Percentiles rank a stretch among this genome's conserved stretches.
Evolutionary conservation across 352 stramenopile genomes (phyloP).

Genomic region (Hyaloperonospora arabidopsidis): DNA sequence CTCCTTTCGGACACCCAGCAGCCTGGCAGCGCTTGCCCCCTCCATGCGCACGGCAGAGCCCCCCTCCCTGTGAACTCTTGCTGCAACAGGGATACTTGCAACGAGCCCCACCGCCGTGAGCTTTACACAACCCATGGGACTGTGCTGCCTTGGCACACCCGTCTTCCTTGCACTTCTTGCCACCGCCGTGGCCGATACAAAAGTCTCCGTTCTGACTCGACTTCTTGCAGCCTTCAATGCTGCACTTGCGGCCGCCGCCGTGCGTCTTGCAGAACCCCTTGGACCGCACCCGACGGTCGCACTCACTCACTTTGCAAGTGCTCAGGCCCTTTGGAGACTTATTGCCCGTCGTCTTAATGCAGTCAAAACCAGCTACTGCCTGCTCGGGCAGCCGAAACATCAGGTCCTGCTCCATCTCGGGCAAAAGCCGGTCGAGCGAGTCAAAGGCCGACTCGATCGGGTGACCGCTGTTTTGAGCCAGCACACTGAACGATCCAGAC

Average conservation of each 20-base stretch:
- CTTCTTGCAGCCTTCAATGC: conserved; percentile 81
- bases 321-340: conserved; percentile 56
- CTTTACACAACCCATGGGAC: conserved; percentile 79
- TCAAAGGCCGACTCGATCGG: conserved; percentile 69
- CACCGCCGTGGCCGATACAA: conserved; percentile 80
- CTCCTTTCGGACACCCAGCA: conserved; percentile 63
- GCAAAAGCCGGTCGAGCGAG: conserved; percentile 61
- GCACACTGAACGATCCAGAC: conserved; percentile 17
- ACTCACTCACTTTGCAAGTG: conserved; percentile 53
- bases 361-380: conserved; percentile 34
- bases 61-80: conserved; percentile 74
- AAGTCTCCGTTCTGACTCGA: conserved; percentile 82
- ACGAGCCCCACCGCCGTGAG: conserved; percentile 70
- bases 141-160: conserved; percentile 79
- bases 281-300: conserved; percentile 59
- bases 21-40: conserved; percentile 75
- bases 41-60: conserved; percentile 70
- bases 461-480: conserved; percentile 20
- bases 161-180: conserved; percentile 82
- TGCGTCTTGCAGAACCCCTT: conserved; percentile 85
- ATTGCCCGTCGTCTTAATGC: conserved; percentile 17
- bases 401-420: conserved; percentile 59
- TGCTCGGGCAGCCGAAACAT: conserved; percentile 38
- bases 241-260: conserved; percentile 74
- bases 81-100: conserved; percentile 81